phyloP scores from a whole-genome alignment of 2,329 filamentous ascomycete species.

The Didymella lethalis region DNA sequence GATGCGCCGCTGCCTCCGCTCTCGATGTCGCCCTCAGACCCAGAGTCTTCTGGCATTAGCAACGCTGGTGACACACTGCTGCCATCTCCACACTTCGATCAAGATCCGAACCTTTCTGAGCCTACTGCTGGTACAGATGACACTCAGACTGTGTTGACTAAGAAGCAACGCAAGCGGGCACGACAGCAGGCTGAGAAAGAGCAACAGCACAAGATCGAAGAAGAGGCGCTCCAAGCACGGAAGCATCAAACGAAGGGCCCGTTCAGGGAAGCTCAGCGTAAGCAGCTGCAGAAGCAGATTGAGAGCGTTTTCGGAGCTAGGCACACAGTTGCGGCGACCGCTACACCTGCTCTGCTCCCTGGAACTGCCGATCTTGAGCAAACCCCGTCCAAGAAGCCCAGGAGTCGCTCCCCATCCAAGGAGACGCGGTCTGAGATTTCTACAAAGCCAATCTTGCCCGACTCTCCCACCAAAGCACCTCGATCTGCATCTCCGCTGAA shows the following conservation, averaged over 20 bases:
- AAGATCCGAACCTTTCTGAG: slow-evolving; percentile 4
- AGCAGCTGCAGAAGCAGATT: slow-evolving; percentile 19
- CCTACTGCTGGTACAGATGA: slow-evolving; percentile 10
- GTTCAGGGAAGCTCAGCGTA: slow-evolving; percentile 21
- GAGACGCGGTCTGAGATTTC: slow-evolving; percentile 1
- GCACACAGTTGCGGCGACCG: not conserved
- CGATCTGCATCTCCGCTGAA: slow-evolving; percentile 15
- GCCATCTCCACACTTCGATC: slow-evolving; percentile 26
- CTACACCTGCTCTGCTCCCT: not conserved
- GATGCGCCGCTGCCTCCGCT: slow-evolving; percentile 27
- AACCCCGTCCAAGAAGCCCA: slow-evolving; percentile 15
- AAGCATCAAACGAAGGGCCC: slow-evolving; percentile 21
- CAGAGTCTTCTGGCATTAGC: slow-evolving; percentile 46
- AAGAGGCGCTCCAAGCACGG: slow-evolving; percentile 20
- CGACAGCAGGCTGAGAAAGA: slow-evolving; percentile 39
- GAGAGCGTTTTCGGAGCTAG: slow-evolving; percentile 11
- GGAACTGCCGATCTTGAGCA: slow-evolving; percentile 4
- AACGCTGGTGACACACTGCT: slow-evolving; percentile 55
- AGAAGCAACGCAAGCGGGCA: slow-evolving; percentile 39
- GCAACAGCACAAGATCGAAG: slow-evolving; percentile 21
- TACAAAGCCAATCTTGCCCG: not conserved
- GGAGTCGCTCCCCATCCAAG: slow-evolving; percentile 18
- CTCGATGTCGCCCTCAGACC: slow-evolving; percentile 33
- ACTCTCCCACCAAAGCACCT: not conserved
- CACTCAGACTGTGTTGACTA: slow-evolving; percentile 25